Base-by-base conservation (phyloP, 306 rosid genomes). In the Corylus avellana region DNA sequence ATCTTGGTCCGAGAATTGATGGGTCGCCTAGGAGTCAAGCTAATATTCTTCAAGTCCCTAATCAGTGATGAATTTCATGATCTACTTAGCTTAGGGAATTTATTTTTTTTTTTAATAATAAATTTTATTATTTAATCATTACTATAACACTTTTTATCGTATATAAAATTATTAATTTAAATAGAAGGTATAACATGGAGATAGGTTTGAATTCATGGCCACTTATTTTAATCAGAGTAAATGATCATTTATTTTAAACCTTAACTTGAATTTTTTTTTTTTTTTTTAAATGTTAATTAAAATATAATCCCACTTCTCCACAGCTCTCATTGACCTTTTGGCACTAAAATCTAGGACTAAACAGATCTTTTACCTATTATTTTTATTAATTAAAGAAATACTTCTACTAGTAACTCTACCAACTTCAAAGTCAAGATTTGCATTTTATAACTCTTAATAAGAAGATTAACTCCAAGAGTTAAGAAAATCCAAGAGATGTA, bases 301-400 rank as follows among this genome's bases (percentile, higher is more conserved):
- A 11, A 22, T 49, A 12, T 48, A 16, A 5, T 49, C 32, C 11
- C 57, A 70, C 14, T 17, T 47, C 29, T 13, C 39, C 39, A 11
- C 17, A 13, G 10, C 27, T 44, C 10, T 72, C 82, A 59, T 79
- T 61, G 56, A 54, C 72, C 70, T 55, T 61, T 50, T 2, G 20
- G 39, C 22, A 57, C 56, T 58, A 3, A 55, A 70, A 12, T n/a
- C 56, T 25, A 48, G 18, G 18, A 3, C n/a, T 22, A 25, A n/a
- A 22, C 18, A 3, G 18, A 22, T 12, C 3, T 46, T 20, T 47
- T 8, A 35, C 10, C 13, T 11, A 11, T n/a, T 47, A 2, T n/a
- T n/a, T 46, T 12, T 22, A 14, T 12, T 10, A 48, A 32, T 5
- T 13, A 29, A 32, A 5, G 18, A 29, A 62, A 32, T n/a, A 18